phyloP scores from a whole-genome alignment of 306 rosid genomes.

The Coriaria nepalensis region DNA sequence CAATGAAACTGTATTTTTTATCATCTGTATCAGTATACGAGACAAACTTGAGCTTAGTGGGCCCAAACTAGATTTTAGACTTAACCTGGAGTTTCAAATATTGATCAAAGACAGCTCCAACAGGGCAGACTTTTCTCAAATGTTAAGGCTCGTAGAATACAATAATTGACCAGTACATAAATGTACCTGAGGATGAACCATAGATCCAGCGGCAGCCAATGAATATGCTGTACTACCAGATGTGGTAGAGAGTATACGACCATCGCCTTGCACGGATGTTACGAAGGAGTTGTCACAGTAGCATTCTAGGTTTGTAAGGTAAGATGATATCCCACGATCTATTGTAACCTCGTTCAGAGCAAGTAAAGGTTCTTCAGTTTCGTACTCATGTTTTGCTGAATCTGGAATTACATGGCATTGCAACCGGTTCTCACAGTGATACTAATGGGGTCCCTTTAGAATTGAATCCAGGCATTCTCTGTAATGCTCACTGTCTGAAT shows the following conservation, averaged over 20 bases:
- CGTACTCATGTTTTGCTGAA: slow-evolving; percentile 59
- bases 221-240: slow-evolving; percentile 98
- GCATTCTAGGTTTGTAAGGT: slow-evolving; percentile 85
- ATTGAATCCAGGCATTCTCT: slow-evolving; percentile 65
- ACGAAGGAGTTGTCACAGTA: slow-evolving; percentile 83
- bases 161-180: background rate
- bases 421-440: slow-evolving; percentile 74
- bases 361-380: slow-evolving; percentile 82
- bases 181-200: slow-evolving; percentile 98
- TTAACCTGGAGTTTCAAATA: no score
- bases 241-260: slow-evolving; percentile 80
- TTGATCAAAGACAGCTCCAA: no score
- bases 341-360: slow-evolving; percentile 88
- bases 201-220: slow-evolving; percentile 97
- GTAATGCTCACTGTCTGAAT: slow-evolving; percentile 70
- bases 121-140: no score
- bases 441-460: slow-evolving; percentile 75
- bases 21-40: no score
- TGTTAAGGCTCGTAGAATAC: no score
- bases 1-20: no score
- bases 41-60: no score
- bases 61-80: no score
- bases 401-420: slow-evolving; percentile 75
- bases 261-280: slow-evolving; percentile 95
- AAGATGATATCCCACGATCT: slow-evolving; percentile 94